Base-by-base conservation (phyloP, 169 alveolate species). In the Ichthyophthirius multifiliis region DNA sequence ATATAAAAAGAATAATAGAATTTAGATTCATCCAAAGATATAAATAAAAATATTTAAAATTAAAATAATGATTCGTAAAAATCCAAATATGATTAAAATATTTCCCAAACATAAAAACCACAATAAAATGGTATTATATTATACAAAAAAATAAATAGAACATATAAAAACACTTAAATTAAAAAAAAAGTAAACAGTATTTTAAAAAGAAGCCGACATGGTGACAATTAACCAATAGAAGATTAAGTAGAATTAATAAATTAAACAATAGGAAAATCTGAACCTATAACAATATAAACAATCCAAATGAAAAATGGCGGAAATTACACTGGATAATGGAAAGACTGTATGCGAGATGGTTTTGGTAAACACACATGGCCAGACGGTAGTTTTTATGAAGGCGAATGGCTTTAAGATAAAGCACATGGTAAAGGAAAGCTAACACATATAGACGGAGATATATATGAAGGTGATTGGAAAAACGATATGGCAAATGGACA, bases 401-500 rank as follows among this genome's bases (percentile, higher is more conserved):
- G 91, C 1, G 45, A 81, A 44, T 86, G 91, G 85, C 64, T 47
- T 27, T 41, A 76, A 13, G 91, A 82, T 55, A 71, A 73, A 45
- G 67, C 76, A 34, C 64, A 86, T 23, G 99, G 99, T 3, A 90
- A 85, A 83, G 99, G 99, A 39, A 94, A 88, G 63, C 87, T 97
- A 87, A 94, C 90, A 65, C 96, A 94, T 82, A 85, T 90, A 43
- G 97, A 98, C 86, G 99, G 99, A 2, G 99, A 97, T 79, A 92
- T 93, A 35, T 97, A 97, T 86, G 99, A 96, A 71, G 99, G 99
- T 10, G 98, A 97, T 47, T 98, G 99, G 99, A 88, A 71, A 10
- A 79, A 79, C 65, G 89, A 75, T 83, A 35, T 44, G 83, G 97
- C 97, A 97, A 98, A 97, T 85, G 99, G 99, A 39, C 93, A 87